A percentile compares a stretch with the other conserved stretches of the same genome.
Conservation (phyloP, 768 basidiomycete genomes). For the Kwoniella bestiolae region DNA sequence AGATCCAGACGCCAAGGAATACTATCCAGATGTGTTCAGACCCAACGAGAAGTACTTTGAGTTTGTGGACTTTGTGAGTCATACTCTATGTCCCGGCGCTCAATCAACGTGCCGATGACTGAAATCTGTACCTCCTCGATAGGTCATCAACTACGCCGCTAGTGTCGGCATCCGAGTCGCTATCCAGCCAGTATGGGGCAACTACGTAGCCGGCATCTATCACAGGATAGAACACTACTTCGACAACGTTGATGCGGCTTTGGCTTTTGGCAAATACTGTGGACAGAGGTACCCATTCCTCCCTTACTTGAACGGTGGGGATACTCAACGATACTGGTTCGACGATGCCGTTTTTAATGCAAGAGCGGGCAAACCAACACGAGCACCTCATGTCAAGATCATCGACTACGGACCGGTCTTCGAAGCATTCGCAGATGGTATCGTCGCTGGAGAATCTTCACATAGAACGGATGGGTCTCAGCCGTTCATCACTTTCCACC, state of each 20-base stretch:
- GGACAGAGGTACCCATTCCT: slow-evolving; percentile 33
- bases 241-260: slow-evolving; percentile 16
- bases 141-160: slow-evolving; percentile 13
- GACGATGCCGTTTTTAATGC: not conserved
- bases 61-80: slow-evolving; percentile 24
- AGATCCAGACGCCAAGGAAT: not conserved
- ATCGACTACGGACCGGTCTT: slow-evolving; percentile 13
- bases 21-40: slow-evolving; percentile 7
- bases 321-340: slow-evolving; percentile 26
- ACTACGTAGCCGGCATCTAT: slow-evolving; percentile 31
- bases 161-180: slow-evolving; percentile 15
- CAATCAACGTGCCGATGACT: not conserved
- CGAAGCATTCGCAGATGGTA: slow-evolving; percentile 24
- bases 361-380: not conserved
- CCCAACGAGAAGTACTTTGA: slow-evolving; percentile 31
- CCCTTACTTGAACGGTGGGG: slow-evolving; percentile 30
- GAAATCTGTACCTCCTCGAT: not conserved
- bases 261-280: slow-evolving; percentile 21
- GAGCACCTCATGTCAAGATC: slow-evolving; percentile 3
- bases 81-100: too few relatives aligned
- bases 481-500: slow-evolving; percentile 9
- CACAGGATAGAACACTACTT: slow-evolving; percentile 20
- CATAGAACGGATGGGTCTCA: slow-evolving; percentile 6
- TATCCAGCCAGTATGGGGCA: slow-evolving; percentile 27
- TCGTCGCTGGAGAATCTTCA: slow-evolving; percentile 18